These are phyloP conservation scores for Cymbopogon flexuosus DNA, from an alignment of 202 grass and related monocot genomes.

Conservation along the genomic window DNA sequence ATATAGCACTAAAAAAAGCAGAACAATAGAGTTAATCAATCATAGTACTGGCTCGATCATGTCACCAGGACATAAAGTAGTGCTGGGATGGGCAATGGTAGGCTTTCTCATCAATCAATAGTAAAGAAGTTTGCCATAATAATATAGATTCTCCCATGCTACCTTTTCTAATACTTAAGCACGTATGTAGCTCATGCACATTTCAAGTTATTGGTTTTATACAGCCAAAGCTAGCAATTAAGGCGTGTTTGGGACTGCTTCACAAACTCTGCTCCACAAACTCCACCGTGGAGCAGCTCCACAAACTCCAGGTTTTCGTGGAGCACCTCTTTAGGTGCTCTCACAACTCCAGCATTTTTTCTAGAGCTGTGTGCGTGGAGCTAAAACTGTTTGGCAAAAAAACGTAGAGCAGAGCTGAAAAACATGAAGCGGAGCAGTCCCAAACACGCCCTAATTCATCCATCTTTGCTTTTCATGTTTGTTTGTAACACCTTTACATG, in stretches of 20 bases:
- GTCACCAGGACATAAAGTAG: conserved; percentile 21
- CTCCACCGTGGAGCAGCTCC: too few relatives aligned
- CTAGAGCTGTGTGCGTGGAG: too few relatives aligned
- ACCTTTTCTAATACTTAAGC: conserved; percentile 7
- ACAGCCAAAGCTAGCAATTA: neutral
- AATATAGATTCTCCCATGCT: conserved; percentile 17
- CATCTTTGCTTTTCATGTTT: neutral
- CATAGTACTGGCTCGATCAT: conserved; percentile 29
- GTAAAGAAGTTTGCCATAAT: conserved; percentile 1
- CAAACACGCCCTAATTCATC: too few relatives aligned
- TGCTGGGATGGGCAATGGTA: conserved; percentile 27
- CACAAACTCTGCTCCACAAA: too few relatives aligned
- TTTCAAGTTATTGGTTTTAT: neutral
- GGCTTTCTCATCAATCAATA: conserved; percentile 22
- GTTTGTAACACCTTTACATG: neutral
- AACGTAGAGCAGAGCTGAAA: too few relatives aligned
- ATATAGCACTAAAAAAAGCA: neutral
- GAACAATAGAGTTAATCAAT: conserved; percentile 8
- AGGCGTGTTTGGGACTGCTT: too few relatives aligned
- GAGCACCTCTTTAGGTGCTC: too few relatives aligned
- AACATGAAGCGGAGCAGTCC: too few relatives aligned
- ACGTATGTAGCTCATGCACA: neutral
- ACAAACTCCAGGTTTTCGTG: too few relatives aligned
- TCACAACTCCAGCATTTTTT: too few relatives aligned
- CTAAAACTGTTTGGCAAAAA: too few relatives aligned